These are phyloP conservation scores for Phytophthora syringae DNA, from an alignment of 352 stramenopile species.

Conservation along the genomic window DNA sequence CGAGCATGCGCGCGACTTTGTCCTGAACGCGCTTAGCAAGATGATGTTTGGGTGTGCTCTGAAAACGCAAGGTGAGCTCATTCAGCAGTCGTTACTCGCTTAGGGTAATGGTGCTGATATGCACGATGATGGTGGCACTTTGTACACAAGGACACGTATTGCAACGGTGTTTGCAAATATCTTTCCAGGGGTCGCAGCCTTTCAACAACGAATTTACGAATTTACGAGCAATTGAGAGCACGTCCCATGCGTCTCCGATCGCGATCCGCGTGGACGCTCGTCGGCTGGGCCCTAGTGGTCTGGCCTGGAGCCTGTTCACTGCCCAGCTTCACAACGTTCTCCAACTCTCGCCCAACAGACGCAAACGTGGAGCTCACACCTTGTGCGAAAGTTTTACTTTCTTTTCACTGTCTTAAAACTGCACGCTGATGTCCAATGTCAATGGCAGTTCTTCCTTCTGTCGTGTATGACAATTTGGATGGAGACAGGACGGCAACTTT, in stretches of 20 bases:
- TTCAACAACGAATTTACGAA: too few relatives aligned
- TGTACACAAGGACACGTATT: too few relatives aligned
- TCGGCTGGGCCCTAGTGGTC: slow-evolving; percentile 13
- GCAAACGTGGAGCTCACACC: slow-evolving; percentile 30
- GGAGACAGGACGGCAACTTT: slow-evolving; percentile 44
- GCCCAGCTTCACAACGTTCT: slow-evolving; percentile 24
- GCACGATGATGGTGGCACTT: neutral
- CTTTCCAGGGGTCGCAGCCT: too few relatives aligned
- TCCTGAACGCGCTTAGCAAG: slow-evolving; percentile 23
- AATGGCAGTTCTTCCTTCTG: slow-evolving; percentile 48
- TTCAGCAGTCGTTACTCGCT: slow-evolving; percentile 14
- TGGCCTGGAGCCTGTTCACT: neutral
- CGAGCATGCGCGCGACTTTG: slow-evolving; percentile 12
- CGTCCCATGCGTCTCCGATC: neutral
- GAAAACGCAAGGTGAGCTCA: slow-evolving; percentile 22
- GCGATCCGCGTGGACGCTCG: slow-evolving; percentile 12
- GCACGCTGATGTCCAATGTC: neutral
- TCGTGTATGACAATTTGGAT: slow-evolving; percentile 66
- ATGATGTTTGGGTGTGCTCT: slow-evolving; percentile 28
- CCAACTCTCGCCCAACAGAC: slow-evolving; percentile 17
- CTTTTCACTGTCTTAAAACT: neutral
- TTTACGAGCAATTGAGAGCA: too few relatives aligned
- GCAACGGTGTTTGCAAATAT: too few relatives aligned
- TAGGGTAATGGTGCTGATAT: neutral
- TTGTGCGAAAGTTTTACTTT: slow-evolving; percentile 14